Evolutionary conservation across 352 stramenopile genomes (phyloP).

Genomic region (Pilasporangium apinafurcum): DNA sequence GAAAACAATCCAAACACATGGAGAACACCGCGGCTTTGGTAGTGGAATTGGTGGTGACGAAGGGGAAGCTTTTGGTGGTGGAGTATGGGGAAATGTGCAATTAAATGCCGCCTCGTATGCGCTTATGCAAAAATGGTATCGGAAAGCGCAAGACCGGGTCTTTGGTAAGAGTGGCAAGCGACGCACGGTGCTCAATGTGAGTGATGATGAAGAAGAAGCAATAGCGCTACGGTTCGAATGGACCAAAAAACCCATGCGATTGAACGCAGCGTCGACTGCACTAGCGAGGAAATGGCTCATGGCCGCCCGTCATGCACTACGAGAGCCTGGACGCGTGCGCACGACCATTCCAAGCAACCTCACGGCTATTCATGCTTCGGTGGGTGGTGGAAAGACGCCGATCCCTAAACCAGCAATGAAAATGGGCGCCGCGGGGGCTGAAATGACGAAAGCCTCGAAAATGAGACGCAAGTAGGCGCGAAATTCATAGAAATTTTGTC

Average conservation of each 20-base stretch:
- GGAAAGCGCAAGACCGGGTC: conserved; percentile 84
- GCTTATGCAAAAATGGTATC: conserved; percentile 91
- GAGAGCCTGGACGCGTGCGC: conserved; percentile 28
- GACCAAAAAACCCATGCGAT: conserved; percentile 59
- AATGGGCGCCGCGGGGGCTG: conserved; percentile 62
- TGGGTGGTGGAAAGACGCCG: conserved; percentile 45
- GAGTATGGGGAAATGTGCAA: conserved; percentile 48
- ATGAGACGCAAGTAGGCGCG: conserved; percentile 51
- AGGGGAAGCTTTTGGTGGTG: conserved; percentile 17
- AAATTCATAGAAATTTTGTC: conserved; percentile 9
- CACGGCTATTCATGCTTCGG: conserved; percentile 42
- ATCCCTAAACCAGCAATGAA: conserved; percentile 69
- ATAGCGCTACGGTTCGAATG: conserved; percentile 64
- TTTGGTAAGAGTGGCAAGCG: conserved; percentile 69
- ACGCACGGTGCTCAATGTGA: conserved; percentile 64
- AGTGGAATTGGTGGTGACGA: conserved; percentile 8
- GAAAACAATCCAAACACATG: conserved; percentile 26
- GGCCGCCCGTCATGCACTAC: conserved; percentile 51
- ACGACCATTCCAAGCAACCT: conserved; percentile 42
- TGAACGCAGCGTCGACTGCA: conserved; percentile 77
- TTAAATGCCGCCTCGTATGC: conserved; percentile 84
- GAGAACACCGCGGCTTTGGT: conserved; percentile 13
- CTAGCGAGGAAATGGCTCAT: conserved; percentile 81
- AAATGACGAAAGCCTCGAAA: conserved; percentile 42
- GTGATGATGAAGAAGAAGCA: conserved; percentile 83